Evolutionary conservation across 495 filamentous ascomycete species (phyloP).

Genomic region (Neurospora sublineolata): DNA sequence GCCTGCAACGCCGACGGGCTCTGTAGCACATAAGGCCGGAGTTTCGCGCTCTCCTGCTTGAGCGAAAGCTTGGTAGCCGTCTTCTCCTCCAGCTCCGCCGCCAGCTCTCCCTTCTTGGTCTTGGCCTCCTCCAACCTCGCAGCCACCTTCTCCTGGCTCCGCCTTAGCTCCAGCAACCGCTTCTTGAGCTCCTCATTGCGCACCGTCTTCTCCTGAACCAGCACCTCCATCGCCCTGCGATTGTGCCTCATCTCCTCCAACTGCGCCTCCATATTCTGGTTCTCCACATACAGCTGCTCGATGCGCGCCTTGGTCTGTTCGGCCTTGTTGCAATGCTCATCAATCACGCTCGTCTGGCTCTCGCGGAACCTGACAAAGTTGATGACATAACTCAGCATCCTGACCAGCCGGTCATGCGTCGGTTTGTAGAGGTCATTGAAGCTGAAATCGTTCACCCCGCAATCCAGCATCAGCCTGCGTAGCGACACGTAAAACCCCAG

Average conservation of each 20-base stretch:
- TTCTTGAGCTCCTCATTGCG: slow-evolving; percentile 78
- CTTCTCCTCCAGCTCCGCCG: slow-evolving; percentile 66
- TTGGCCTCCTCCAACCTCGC: slow-evolving; percentile 67
- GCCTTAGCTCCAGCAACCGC: slow-evolving; percentile 61
- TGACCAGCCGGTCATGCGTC: slow-evolving; percentile 73
- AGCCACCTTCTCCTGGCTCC: slow-evolving; percentile 66
- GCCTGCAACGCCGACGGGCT: slow-evolving; percentile 72
- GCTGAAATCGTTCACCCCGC: slow-evolving; percentile 84
- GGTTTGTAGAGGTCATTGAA: slow-evolving; percentile 84
- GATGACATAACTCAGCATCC: slow-evolving; percentile 91
- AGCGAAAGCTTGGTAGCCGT: slow-evolving; percentile 48
- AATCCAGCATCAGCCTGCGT: slow-evolving; percentile 66
- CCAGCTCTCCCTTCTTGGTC: slow-evolving; percentile 58
- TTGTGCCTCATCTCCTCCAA: slow-evolving; percentile 72
- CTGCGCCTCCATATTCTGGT: slow-evolving; percentile 69
- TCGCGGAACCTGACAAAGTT: slow-evolving; percentile 97
- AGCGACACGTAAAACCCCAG: slow-evolving; percentile 86
- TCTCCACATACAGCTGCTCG: slow-evolving; percentile 73
- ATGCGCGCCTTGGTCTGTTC: slow-evolving; percentile 77
- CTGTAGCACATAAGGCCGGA: slow-evolving; percentile 84
- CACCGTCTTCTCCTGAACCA: slow-evolving; percentile 67
- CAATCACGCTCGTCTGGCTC: slow-evolving; percentile 72
- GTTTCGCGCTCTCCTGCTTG: slow-evolving; percentile 71
- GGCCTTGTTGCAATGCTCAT: slow-evolving; percentile 82
- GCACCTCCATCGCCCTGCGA: slow-evolving; percentile 62